Percentiles rank a stretch among this genome's conserved stretches.
Conservation (phyloP, 495 filamentous ascomycete genomes). For the Penicillium silybi region DNA sequence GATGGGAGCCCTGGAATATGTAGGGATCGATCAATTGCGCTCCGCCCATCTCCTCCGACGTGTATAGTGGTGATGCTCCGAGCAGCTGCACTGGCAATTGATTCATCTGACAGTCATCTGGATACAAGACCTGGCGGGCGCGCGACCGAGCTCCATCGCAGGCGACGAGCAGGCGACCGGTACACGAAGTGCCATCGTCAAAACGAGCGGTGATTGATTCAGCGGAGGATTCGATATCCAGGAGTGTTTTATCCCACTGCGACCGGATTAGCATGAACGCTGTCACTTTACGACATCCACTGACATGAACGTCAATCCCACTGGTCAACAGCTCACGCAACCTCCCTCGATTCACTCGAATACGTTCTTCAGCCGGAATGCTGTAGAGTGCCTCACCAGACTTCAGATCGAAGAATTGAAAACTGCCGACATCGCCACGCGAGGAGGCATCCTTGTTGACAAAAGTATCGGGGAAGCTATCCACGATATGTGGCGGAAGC, state of each 20-base stretch:
- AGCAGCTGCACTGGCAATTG: conserved; percentile 47
- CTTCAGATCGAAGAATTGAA: conserved; percentile 51
- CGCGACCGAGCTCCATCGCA: conserved; percentile 53
- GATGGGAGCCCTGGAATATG: conserved; percentile 58
- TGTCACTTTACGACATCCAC: background rate
- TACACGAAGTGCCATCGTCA: conserved; percentile 44
- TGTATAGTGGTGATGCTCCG: conserved; percentile 42
- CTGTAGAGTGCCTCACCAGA: conserved; percentile 42
- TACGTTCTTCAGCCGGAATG: conserved; percentile 45
- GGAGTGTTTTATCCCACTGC: conserved; percentile 45
- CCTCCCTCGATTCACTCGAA: conserved; percentile 47
- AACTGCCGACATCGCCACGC: conserved; percentile 46
- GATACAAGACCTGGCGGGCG: conserved; percentile 37
- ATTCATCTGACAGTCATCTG: conserved; percentile 30
- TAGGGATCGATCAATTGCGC: conserved; percentile 53
- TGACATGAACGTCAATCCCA: conserved; percentile 44
- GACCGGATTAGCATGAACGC: background rate
- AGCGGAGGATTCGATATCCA: conserved; percentile 28
- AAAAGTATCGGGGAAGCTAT: conserved; percentile 45
- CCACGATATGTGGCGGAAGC: conserved; percentile 46
- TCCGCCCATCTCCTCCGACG: conserved; percentile 32
- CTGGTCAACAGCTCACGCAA: conserved; percentile 45
- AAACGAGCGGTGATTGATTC: conserved; percentile 45
- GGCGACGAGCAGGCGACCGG: conserved; percentile 51
- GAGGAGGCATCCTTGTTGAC: conserved; percentile 43